Conservation (phyloP, 768 basidiomycete genomes). For the Leucocoprinus leucothites region DNA sequence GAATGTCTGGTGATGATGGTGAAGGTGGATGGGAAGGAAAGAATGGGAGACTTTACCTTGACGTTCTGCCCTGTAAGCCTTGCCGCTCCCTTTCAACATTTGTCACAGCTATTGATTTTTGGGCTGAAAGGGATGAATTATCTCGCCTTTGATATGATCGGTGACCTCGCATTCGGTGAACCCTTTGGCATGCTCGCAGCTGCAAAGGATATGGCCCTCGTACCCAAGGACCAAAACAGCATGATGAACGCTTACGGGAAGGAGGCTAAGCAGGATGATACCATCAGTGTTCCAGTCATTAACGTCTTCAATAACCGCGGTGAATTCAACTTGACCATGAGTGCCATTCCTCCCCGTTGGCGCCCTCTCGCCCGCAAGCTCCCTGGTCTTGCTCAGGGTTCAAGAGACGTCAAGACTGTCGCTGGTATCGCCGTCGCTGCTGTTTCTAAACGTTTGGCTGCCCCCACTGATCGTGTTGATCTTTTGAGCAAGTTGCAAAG, state of each 20-base stretch:
- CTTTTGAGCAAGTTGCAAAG: conserved; percentile 77
- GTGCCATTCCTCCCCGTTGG: conserved; percentile 72
- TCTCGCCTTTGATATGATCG: conserved; percentile 69
- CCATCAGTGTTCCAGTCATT: conserved; percentile 71
- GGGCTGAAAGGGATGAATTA: conserved; percentile 44
- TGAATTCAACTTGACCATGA: conserved; percentile 82
- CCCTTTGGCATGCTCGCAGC: conserved; percentile 89
- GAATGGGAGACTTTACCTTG: conserved; percentile 66
- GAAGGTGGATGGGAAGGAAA: conserved; percentile 60
- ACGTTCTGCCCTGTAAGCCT: conserved; percentile 66
- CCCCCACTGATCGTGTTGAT: conserved; percentile 73
- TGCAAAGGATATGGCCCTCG: conserved; percentile 70
- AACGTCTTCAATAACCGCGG: conserved; percentile 88
- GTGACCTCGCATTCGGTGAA: conserved; percentile 82
- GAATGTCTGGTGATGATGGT: conserved; percentile 54
- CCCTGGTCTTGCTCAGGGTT: conserved; percentile 74
- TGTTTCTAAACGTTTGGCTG: conserved; percentile 68
- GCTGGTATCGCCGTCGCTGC: conserved; percentile 80
- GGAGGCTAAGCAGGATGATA: conserved; percentile 35
- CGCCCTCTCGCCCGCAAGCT: conserved; percentile 60
- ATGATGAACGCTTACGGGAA: conserved; percentile 57
- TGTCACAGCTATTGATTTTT: conserved; percentile 8
- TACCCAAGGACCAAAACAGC: conserved; percentile 52
- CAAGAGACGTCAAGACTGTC: conserved; percentile 62
- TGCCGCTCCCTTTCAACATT: not conserved